phyloP scores from a whole-genome alignment of 2,329 filamentous ascomycete species.

The Microdochium paspali region DNA sequence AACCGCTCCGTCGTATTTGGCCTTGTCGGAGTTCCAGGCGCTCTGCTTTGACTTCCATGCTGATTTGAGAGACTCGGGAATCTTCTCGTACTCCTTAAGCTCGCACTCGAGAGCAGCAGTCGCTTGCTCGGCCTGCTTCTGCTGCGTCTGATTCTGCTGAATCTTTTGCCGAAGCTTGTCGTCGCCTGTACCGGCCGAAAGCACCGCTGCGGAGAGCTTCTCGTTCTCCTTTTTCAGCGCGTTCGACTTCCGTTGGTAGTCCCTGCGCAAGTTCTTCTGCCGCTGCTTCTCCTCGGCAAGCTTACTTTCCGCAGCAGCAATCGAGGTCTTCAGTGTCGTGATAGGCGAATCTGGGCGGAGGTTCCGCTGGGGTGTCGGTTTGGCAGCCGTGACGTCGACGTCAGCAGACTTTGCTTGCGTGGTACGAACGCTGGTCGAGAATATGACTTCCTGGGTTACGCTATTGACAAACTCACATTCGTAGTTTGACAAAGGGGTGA shows the following conservation, averaged over 20 bases:
- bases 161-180: slow-evolving; percentile 69
- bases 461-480: slow-evolving; percentile 69
- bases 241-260: slow-evolving; percentile 62
- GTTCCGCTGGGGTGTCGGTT: slow-evolving; percentile 42
- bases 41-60: slow-evolving; percentile 46
- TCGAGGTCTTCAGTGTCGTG: slow-evolving; percentile 68
- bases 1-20: slow-evolving; percentile 49
- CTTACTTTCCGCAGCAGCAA: slow-evolving; percentile 61
- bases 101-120: slow-evolving; percentile 44
- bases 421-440: slow-evolving; percentile 64
- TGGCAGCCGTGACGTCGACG: slow-evolving; percentile 19
- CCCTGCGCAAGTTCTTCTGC: slow-evolving; percentile 63
- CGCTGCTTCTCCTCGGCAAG: slow-evolving; percentile 59
- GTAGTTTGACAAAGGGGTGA: slow-evolving; percentile 67
- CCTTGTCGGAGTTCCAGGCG: slow-evolving; percentile 44
- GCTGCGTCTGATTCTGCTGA: slow-evolving; percentile 65
- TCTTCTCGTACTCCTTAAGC: slow-evolving; percentile 53
- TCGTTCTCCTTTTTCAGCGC: slow-evolving; percentile 66
- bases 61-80: slow-evolving; percentile 52
- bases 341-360: slow-evolving; percentile 67
- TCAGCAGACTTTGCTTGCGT: slow-evolving; percentile 37
- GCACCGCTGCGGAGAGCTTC: slow-evolving; percentile 53
- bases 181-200: slow-evolving; percentile 62
- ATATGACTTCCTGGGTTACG: slow-evolving; percentile 55
- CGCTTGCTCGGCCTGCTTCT: slow-evolving; percentile 53